These are phyloP conservation scores for Talaromyces sp. DNA, from an alignment of 2,329 filamentous ascomycete genomes.

Conservation along the genomic window DNA sequence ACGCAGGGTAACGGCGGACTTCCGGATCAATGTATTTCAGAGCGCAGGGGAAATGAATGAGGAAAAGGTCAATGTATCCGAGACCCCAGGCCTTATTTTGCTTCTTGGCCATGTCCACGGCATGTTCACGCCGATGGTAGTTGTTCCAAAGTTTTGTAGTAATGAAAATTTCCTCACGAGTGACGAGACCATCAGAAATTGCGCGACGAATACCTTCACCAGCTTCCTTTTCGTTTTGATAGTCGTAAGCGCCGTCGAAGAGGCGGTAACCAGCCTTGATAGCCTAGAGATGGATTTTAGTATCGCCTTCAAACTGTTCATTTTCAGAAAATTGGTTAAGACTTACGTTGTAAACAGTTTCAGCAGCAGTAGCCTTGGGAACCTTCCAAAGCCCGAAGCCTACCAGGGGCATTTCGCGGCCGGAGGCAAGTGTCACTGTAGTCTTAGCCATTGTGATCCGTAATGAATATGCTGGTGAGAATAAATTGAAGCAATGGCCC, in stretches of 20 bases:
- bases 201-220: not conserved
- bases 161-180: not conserved
- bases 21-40: not conserved
- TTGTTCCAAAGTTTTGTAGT: not conserved
- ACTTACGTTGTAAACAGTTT: not conserved
- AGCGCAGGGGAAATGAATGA: not conserved
- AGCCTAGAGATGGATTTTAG: not conserved
- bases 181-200: not conserved
- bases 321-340: not conserved
- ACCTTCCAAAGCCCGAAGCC: not conserved
- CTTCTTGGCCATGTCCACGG: conserved; percentile 2
- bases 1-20: not conserved
- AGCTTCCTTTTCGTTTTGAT: not conserved
- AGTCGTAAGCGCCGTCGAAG: not conserved
- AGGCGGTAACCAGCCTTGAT: not conserved
- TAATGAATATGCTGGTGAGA: not conserved
- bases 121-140: conserved; percentile 17
- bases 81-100: not conserved
- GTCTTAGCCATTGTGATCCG: not conserved
- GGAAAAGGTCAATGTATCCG: not conserved
- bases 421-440: not conserved
- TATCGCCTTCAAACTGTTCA: not conserved
- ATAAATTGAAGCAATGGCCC: not conserved
- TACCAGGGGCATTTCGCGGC: not conserved
- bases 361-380: not conserved